Evolutionary conservation across 2,329 filamentous ascomycete genomes (phyloP).

Genomic region (Dactylellina leptospora): DNA sequence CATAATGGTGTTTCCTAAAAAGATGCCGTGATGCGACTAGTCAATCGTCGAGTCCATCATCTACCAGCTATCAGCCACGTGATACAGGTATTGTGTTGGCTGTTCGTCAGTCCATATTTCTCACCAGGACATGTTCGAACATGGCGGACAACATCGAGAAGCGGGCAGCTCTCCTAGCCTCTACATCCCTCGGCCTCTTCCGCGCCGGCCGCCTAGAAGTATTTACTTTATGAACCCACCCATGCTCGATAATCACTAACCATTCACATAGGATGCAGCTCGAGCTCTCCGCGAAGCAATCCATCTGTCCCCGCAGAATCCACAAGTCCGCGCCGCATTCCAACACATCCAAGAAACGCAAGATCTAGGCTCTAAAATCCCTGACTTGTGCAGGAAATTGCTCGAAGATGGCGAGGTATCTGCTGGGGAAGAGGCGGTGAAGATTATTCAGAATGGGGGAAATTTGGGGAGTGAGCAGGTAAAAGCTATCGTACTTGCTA

Average conservation of each 20-base stretch:
- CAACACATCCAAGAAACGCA: slow-evolving; percentile 56
- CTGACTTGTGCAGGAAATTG: slow-evolving; percentile 54
- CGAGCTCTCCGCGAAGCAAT: slow-evolving; percentile 57
- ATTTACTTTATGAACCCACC: slow-evolving; percentile 10
- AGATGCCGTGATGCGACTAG: too few species aligned
- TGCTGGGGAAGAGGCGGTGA: slow-evolving; percentile 54
- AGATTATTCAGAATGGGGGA: slow-evolving; percentile 52
- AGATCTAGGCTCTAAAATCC: slow-evolving; percentile 51
- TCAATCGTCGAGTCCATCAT: too few species aligned
- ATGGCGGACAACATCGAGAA: slow-evolving; percentile 44
- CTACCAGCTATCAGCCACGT: too few species aligned
- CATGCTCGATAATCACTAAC: background rate
- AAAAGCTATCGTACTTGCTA: slow-evolving; percentile 31
- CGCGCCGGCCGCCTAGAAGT: slow-evolving; percentile 54
- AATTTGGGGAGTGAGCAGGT: slow-evolving; percentile 21
- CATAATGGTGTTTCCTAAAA: too few species aligned
- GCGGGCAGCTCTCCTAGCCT: slow-evolving; percentile 54
- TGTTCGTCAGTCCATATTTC: too few species aligned
- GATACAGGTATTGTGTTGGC: too few species aligned
- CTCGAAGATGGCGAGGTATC: slow-evolving; percentile 50
- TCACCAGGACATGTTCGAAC: background rate
- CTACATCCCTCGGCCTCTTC: slow-evolving; percentile 55
- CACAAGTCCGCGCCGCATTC: slow-evolving; percentile 55
- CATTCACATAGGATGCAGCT: slow-evolving; percentile 54
- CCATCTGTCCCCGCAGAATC: slow-evolving; percentile 56